Evolutionary conservation across 2,329 filamentous ascomycete genomes (phyloP), one percentile per base, ranked within the genome.

Genomic region (Penicillium sp.): DNA sequence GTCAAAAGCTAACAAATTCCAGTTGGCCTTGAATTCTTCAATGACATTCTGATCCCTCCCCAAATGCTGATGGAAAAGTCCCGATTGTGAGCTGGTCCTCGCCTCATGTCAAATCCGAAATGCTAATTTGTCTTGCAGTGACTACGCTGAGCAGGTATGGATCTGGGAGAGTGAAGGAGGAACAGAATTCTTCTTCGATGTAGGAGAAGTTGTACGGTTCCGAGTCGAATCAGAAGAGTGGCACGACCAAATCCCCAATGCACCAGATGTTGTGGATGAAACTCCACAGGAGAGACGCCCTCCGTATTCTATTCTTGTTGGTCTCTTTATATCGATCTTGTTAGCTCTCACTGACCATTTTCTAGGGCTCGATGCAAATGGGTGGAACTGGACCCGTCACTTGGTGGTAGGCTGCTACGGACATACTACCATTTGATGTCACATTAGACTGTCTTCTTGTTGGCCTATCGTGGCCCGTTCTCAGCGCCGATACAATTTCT

Each of bases 21-120:
- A 89, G 86, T 97, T 59, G 86, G 87, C 49, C 88, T 93, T 4
- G 91, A 96, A 62, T 99, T 99, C 74, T 99, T 97, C 67, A 90
- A 93, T 67, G 93, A 97, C 62, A 91, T 99, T 33, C 88, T 91
- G 58, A 86, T 97, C 62, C 91, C 84, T 1, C 86, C 84, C 37
- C 83, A 86, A 55, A 86, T 90, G 62, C 81, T 96, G 4, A 89
- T 92, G 40, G 85, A 89, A 29, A 86, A 86, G n/a, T 86, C 87
- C 27, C 83, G 85, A 71, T 96, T 90, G 89, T 92, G 77, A 77
- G 87, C 78, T 27, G 15, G 8, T 25, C 21, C 33, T 23, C 37
- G n/a, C 29, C 29, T 21, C 6, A 23, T 33, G 13, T 2, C 17
- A 10, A 33, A 52, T 25, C 12, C 25, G 29, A 56, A 40, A 41